Base-by-base conservation (phyloP, 768 basidiomycete species). In the Leccinum longicurvipes region DNA sequence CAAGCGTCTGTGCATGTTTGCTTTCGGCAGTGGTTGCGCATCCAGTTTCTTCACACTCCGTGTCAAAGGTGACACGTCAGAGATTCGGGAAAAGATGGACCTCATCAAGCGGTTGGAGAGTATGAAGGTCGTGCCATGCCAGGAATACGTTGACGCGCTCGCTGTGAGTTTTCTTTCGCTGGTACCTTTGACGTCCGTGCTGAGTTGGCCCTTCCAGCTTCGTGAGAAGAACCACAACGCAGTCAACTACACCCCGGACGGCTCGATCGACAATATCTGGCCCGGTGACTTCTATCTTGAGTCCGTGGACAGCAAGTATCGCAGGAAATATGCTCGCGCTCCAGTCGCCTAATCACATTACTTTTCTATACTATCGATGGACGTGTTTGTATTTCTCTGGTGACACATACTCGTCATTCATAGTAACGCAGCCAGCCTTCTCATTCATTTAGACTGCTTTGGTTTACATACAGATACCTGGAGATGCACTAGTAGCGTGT, bases 141-240 rank as follows among this genome's bases (percentile, higher is more conserved):
- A 93, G 68, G 91, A 96, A 63, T 98, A 95, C 67, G 89, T 97
- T 19, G 85, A 87, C 62, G 87, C 93, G 45, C 83, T 93, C 48
- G 67, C 76, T 67, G 87, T 91, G 67, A 56, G 85, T 73, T 15
- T 14, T 6, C 23, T 10, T 19, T 8, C 10, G 2, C 19, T 24
- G 11, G 8, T 23, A 1, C 44, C 2, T 4, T 10, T 15, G 19
- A 25, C 25, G 3, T 19, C 12, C 2, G 11, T 12, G 17, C 51
- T 64, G 28, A 64, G 19, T 23, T 10, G 9, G 12, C 23, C 3
- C 34, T n/a, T 28, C 12, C 62, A 95, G 94, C 86, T 98, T 50
- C 91, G 96, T 41, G 96, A 98, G 77, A 87, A 91, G 76, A 96
- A 95, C 80, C 94, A 98, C 81, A 96, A 95, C 65, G 85, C 91